Evolutionary conservation across 2,329 filamentous ascomycete species (phyloP).

Genomic region (Claviceps sp.): DNA sequence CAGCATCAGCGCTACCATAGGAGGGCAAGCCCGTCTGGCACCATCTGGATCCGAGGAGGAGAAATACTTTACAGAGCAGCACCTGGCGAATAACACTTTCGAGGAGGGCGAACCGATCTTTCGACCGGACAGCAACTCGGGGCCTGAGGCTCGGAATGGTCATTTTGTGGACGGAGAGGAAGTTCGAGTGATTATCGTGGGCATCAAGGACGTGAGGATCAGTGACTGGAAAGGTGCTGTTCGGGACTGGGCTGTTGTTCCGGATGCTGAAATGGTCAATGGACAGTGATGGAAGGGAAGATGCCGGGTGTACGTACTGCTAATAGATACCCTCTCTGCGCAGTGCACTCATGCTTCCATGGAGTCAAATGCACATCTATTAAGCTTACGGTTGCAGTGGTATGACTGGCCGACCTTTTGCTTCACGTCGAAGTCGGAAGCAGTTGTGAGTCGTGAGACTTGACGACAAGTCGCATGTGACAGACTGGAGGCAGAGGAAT

Average conservation of each 20-base stretch:
- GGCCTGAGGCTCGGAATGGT: slow-evolving; percentile 40
- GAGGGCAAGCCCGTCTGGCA: slow-evolving; percentile 68
- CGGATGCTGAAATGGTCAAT: slow-evolving; percentile 25
- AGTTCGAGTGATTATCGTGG: slow-evolving; percentile 76
- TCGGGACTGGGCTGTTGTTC: slow-evolving; percentile 53
- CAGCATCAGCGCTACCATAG: slow-evolving; percentile 86
- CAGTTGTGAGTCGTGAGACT: too few relatives aligned
- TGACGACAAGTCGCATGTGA: too few relatives aligned
- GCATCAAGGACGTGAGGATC: slow-evolving; percentile 72
- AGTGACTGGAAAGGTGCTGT: slow-evolving; percentile 94
- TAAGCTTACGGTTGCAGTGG: neutral
- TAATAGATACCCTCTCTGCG: too few relatives aligned
- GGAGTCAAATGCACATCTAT: neutral
- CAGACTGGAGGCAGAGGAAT: too few relatives aligned
- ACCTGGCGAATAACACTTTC: slow-evolving; percentile 89
- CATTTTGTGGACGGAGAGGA: slow-evolving; percentile 70
- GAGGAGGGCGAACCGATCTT: slow-evolving; percentile 33
- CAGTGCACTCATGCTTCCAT: neutral
- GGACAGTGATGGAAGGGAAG: slow-evolving; percentile 15
- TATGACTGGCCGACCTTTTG: neutral
- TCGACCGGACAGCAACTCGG: slow-evolving; percentile 23
- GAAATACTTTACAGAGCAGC: slow-evolving; percentile 65
- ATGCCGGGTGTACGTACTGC: neutral
- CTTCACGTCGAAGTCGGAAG: neutral
- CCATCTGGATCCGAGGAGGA: slow-evolving; percentile 68